Percentiles rank a stretch among this genome's conserved stretches.
Conservation (phyloP, 768 basidiomycete species). For the Amanita molliuscula region DNA sequence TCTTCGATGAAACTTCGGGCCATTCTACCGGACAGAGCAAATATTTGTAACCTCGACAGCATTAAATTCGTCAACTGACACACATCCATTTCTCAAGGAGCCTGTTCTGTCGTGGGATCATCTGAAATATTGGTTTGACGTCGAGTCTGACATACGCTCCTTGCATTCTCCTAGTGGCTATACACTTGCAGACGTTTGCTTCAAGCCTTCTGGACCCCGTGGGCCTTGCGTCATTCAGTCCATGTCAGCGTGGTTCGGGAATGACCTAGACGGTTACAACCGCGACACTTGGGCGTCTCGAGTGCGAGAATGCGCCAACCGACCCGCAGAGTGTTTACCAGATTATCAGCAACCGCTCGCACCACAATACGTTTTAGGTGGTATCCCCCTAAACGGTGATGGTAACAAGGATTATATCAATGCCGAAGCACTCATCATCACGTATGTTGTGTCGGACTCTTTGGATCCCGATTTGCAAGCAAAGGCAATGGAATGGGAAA, state of each 20-base stretch:
- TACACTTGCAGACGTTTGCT: slow-evolving; percentile 77
- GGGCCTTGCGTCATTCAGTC: slow-evolving; percentile 95
- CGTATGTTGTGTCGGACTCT: slow-evolving; percentile 81
- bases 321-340: slow-evolving; percentile 80
- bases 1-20: slow-evolving; percentile 93
- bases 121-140: slow-evolving; percentile 73
- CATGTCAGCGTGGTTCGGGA: slow-evolving; percentile 81
- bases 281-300: slow-evolving; percentile 63
- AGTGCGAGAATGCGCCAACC: slow-evolving; percentile 58
- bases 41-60: slow-evolving; percentile 66
- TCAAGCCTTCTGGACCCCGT: slow-evolving; percentile 76
- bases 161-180: slow-evolving; percentile 67
- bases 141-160: slow-evolving; percentile 67
- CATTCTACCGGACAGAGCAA: slow-evolving; percentile 93
- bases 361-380: slow-evolving; percentile 71
- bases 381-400: slow-evolving; percentile 41
- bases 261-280: slow-evolving; percentile 59
- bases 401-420: slow-evolving; percentile 47
- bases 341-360: slow-evolving; percentile 84
- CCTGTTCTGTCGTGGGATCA: slow-evolving; percentile 72
- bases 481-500: slow-evolving; percentile 90
- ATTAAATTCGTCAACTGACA: slow-evolving; percentile 13
- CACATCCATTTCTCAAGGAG: slow-evolving; percentile 9
- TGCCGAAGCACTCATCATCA: slow-evolving; percentile 78
- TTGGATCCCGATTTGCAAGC: slow-evolving; percentile 50